Percentiles rank a stretch among this genome's conserved stretches.
These are phyloP conservation scores for Mycosphaerella sp. DNA, from an alignment of 2,329 filamentous ascomycete species.

Conservation along the genomic window DNA sequence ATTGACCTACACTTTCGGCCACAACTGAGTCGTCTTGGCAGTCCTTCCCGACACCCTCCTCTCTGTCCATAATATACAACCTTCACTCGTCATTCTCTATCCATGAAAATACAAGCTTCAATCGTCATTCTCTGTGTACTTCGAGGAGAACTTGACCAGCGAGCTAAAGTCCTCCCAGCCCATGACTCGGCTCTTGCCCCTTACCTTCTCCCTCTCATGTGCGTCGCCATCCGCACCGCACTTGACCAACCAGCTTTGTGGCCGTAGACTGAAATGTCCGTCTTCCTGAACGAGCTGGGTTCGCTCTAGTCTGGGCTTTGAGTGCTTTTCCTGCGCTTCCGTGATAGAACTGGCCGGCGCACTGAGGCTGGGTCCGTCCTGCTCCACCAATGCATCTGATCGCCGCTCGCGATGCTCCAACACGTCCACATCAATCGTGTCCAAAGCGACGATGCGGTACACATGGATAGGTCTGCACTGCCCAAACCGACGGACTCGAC, in stretches of 20 bases:
- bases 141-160: constrained; percentile 32
- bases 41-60: too few species aligned
- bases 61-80: too few species aligned
- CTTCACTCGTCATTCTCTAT: too few species aligned
- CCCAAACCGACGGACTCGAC: constrained; percentile 53
- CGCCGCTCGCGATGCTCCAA: constrained; percentile 41
- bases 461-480: constrained; percentile 54
- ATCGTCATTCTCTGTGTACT: constrained; percentile 31
- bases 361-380: constrained; percentile 10
- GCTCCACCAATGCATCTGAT: constrained; percentile 23
- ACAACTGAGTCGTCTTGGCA: not conserved
- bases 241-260: constrained; percentile 28
- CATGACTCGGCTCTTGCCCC: constrained; percentile 25
- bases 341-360: constrained; percentile 12
- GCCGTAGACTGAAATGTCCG: constrained; percentile 31
- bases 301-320: constrained; percentile 19
- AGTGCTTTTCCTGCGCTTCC: constrained; percentile 16
- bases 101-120: not conserved
- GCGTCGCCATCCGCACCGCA: constrained; percentile 12
- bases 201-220: constrained; percentile 12
- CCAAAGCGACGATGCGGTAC: constrained; percentile 75
- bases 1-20: not conserved
- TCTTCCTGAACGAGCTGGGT: constrained; percentile 30
- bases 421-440: constrained; percentile 50
- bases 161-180: constrained; percentile 33